These are phyloP conservation scores for Theileria orientalis DNA, from an alignment of 169 alveolate genomes.

Conservation along the genomic window DNA sequence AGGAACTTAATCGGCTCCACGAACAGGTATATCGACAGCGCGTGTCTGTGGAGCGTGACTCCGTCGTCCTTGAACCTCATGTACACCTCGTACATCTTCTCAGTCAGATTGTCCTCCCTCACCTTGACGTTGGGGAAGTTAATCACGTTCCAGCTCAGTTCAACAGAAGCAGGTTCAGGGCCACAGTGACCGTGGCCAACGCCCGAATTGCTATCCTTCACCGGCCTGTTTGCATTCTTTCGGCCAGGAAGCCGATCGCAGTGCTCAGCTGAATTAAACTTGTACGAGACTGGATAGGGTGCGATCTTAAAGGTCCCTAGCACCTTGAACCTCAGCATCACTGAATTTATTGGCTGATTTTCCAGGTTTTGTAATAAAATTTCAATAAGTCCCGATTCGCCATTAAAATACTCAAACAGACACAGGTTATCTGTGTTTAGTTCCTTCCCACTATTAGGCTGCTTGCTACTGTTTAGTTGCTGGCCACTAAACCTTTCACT, in stretches of 20 bases:
- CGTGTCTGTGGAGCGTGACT: neutral
- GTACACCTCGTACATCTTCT: neutral
- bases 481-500: too few species aligned
- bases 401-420: constrained; percentile 5
- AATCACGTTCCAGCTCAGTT: neutral
- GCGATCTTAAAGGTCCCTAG: neutral
- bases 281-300: constrained; percentile 2
- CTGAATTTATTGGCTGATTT: neutral
- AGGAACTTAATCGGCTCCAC: neutral
- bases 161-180: neutral
- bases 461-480: too few species aligned
- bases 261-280: neutral
- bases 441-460: too few species aligned
- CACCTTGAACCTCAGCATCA: constrained; percentile 2
- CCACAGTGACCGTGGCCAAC: neutral
- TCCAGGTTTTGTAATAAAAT: neutral
- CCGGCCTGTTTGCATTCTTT: neutral
- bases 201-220: neutral
- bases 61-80: neutral
- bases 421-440: neutral
- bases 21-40: neutral
- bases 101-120: constrained; percentile 1
- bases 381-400: neutral
- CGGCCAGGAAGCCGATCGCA: neutral
- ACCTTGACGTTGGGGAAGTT: constrained; percentile 8